These are phyloP conservation scores for Ustilago crameri DNA, from an alignment of 1,284 basidiomycete genomes.

Conservation along the genomic window DNA sequence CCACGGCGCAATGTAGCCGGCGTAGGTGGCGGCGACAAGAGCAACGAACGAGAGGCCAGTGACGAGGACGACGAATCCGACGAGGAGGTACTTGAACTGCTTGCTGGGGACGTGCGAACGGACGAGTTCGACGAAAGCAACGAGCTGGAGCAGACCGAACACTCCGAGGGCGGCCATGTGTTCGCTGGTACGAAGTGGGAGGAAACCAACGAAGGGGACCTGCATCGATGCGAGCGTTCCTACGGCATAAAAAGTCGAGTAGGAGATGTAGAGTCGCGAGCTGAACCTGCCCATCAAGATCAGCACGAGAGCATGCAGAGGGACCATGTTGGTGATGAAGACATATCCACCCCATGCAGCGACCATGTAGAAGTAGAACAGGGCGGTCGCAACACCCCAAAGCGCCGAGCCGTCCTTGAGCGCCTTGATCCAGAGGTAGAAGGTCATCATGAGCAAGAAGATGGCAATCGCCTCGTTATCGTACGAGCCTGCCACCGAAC, in stretches of 20 bases:
- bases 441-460: slow-evolving; percentile 99
- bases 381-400: slow-evolving; percentile 86
- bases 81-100: slow-evolving; percentile 83
- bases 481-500: slow-evolving; percentile 98
- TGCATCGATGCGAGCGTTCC: slow-evolving; percentile 98
- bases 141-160: slow-evolving; percentile 94
- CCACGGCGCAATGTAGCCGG: slow-evolving; percentile 97
- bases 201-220: slow-evolving; percentile 99
- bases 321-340: slow-evolving; percentile 99
- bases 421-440: slow-evolving; percentile 97
- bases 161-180: slow-evolving; percentile 98
- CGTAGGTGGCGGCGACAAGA: slow-evolving; percentile 80
- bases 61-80: slow-evolving; percentile 75
- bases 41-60: slow-evolving; percentile 74
- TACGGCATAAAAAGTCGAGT: slow-evolving; percentile 97
- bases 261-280: slow-evolving; percentile 90
- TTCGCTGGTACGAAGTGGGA: slow-evolving; percentile 96
- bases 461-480: slow-evolving; percentile 99
- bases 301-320: slow-evolving; percentile 90
- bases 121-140: slow-evolving; percentile 91
- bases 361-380: slow-evolving; percentile 99
- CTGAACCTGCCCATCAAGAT: slow-evolving; percentile 97
- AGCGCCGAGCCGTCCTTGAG: slow-evolving; percentile 92
- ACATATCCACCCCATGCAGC: slow-evolving; percentile 99
- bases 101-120: slow-evolving; percentile 88